Evolutionary conservation across 305 asterid species (phyloP), one percentile per base, ranked within the genome.

Genomic region (Salvia sclarea): DNA sequence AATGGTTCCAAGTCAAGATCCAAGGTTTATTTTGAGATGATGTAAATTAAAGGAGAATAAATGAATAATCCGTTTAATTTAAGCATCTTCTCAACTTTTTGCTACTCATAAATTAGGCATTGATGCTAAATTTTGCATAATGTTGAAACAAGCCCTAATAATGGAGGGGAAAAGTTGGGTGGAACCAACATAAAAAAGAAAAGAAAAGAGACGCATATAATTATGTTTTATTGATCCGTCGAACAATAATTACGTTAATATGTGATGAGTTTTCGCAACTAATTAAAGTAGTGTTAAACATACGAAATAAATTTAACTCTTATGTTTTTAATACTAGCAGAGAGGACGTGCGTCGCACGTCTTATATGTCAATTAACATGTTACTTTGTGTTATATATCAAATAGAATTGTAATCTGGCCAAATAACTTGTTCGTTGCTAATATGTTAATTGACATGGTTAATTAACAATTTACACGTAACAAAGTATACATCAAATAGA

Each of bases 1-100:
- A 41, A 54, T 61, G 74, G 74, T 67, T 53, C 41, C 41, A 59
- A 73, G 64, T 18, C 14, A 24, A 73, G 72, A 56, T 73, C 66
- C 77, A 44, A 35, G 61, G 71, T 41, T 58, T n/a, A n/a, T 33
- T 52, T 44, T 62, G 70, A 61, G 74, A 74, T 45, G 56, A 54
- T 69, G 67, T 74, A 61, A 68, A n/a, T n/a, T n/a, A n/a, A 54
- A 22, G 70, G 58, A 54, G 78, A 74, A 74, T 67, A 66, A 13
- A 43, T 66, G 16, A 28, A 38, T 58, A 66, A 48, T 24, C 54
- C 54, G n/a, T 41, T 14, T 8, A 22, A 41, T 18, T 35, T 16
- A 33, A 56, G 66, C 66, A 64, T 74, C 52, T 73, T 60, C 5
- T 50, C n/a, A 41, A 30, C 74, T 40, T 67, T 67, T 74, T 53